phyloP scores from a whole-genome alignment of 1,284 basidiomycete genomes.

The Wolfiporia cocos region DNA sequence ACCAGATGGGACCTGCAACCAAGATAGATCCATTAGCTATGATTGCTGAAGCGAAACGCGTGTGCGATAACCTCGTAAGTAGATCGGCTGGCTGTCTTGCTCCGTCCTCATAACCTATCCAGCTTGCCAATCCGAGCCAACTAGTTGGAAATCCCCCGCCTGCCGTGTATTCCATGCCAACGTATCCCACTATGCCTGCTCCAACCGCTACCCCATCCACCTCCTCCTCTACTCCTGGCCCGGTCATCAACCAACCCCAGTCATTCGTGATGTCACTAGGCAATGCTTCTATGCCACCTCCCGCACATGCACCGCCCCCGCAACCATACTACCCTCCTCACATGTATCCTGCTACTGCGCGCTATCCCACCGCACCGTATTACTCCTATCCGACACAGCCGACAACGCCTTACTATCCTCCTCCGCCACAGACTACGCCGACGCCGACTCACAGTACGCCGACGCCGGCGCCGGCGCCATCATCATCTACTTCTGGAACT shows the following conservation, averaged over 20 bases:
- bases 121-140: slow-evolving; percentile 68
- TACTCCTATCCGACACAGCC: slow-evolving; percentile 38
- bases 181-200: slow-evolving; percentile 21
- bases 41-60: slow-evolving; percentile 67
- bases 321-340: slow-evolving; percentile 39
- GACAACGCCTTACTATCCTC: slow-evolving; percentile 30
- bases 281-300: slow-evolving; percentile 24
- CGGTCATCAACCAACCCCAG: slow-evolving; percentile 60
- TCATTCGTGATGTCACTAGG: slow-evolving; percentile 65
- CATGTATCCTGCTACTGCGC: slow-evolving; percentile 28
- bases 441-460: slow-evolving; percentile 16
- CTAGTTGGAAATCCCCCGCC: slow-evolving; percentile 60
- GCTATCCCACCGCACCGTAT: slow-evolving; percentile 57
- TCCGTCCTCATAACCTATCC: slow-evolving; percentile 10
- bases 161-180: slow-evolving; percentile 37
- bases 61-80: slow-evolving; percentile 69
- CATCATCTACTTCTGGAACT: slow-evolving; percentile 28
- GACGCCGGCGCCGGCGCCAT: slow-evolving; percentile 14
- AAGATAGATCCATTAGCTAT: slow-evolving; percentile 69
- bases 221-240: slow-evolving; percentile 18
- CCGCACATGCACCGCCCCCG: slow-evolving; percentile 24
- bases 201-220: slow-evolving; percentile 21
- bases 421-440: slow-evolving; percentile 16
- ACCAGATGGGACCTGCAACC: slow-evolving; percentile 59
- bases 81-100: slow-evolving; percentile 2